Conservation (phyloP, 495 filamentous ascomycete genomes). For the Aeminium ludgeri region DNA sequence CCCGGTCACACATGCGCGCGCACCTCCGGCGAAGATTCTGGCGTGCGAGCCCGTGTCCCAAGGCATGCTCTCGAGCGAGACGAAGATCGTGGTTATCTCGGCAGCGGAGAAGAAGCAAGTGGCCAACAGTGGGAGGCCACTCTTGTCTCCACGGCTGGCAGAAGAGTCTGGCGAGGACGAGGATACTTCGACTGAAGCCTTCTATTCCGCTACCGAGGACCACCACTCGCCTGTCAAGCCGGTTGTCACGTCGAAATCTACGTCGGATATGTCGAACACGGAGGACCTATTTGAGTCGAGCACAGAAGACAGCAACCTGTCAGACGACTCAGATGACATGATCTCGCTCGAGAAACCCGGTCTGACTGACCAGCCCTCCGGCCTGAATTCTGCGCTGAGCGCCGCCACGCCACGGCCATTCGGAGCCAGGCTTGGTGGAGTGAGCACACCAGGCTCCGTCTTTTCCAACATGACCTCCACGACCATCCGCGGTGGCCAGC, state of each 20-base stretch:
- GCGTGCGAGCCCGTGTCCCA: slow-evolving; percentile 66
- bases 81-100: slow-evolving; percentile 46
- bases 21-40: slow-evolving; percentile 51
- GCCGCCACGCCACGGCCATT: slow-evolving; percentile 56
- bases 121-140: slow-evolving; percentile 31
- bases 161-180: slow-evolving; percentile 59
- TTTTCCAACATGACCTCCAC: slow-evolving; percentile 67
- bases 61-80: slow-evolving; percentile 53
- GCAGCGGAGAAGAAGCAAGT: slow-evolving; percentile 24
- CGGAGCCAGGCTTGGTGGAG: slow-evolving; percentile 44
- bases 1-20: slow-evolving; percentile 69
- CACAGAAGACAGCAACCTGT: slow-evolving; percentile 24
- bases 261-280: slow-evolving; percentile 34
- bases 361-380: slow-evolving; percentile 46
- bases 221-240: slow-evolving; percentile 21
- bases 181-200: slow-evolving; percentile 73
- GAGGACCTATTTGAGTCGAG: slow-evolving; percentile 24
- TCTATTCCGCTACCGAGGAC: slow-evolving; percentile 75
- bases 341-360: slow-evolving; percentile 70
- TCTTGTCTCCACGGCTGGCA: slow-evolving; percentile 26
- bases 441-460: slow-evolving; percentile 66
- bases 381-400: slow-evolving; percentile 54
- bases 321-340: slow-evolving; percentile 27
- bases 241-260: slow-evolving; percentile 32
- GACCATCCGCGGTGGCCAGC: slow-evolving; percentile 47